Evolutionary conservation across 257 asterid genomes (phyloP), one percentile per base, ranked within the genome.

Genomic region (Salvia hispanica): DNA sequence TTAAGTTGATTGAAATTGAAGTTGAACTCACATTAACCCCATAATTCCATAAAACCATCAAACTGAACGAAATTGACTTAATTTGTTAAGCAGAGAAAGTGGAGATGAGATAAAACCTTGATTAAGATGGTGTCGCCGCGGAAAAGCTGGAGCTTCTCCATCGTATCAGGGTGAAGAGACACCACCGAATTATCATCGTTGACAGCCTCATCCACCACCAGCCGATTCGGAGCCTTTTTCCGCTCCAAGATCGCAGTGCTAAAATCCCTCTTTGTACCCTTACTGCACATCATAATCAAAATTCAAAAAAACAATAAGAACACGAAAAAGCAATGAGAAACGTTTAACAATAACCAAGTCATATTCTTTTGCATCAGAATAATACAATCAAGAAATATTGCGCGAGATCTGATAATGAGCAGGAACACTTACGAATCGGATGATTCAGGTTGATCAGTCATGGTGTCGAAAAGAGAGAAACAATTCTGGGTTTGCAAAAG

Each of bases 131-230:
- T 86, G 45, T 88, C 95, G 0, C 97, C 96, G 6, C 97, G 91
- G 68, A 91, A 91, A 69, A 91, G 83, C 87, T 86, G 89, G 37
- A 91, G 97, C 82, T 91, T 88, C 61, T 91, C 96, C 97, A 91
- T 91, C 9, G 91, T 91, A 0, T 77, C 84, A 18, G 95, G 95
- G 64, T 91, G 92, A 5, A 91, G 73, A 64, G 89, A 65, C 12
- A 91, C 97, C 34, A 85, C 96, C 13, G 96, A 91, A 58, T 91
- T 91, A 53, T 91, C 97, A 74, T 91, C 96, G 67, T 88, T 91
- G 65, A 72, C 57, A 39, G 97, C 93, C 70, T 91, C 97, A 68
- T 88, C 97, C 7, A 91, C 95, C 33, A 91, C 84, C 13, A 88
- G 79, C n/a, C 96, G 82, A 77, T 91, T 91, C 9, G 96, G 82